These are phyloP conservation scores for Elsinoe australis DNA, from an alignment of 2,329 filamentous ascomycete species.

Conservation along the genomic window DNA sequence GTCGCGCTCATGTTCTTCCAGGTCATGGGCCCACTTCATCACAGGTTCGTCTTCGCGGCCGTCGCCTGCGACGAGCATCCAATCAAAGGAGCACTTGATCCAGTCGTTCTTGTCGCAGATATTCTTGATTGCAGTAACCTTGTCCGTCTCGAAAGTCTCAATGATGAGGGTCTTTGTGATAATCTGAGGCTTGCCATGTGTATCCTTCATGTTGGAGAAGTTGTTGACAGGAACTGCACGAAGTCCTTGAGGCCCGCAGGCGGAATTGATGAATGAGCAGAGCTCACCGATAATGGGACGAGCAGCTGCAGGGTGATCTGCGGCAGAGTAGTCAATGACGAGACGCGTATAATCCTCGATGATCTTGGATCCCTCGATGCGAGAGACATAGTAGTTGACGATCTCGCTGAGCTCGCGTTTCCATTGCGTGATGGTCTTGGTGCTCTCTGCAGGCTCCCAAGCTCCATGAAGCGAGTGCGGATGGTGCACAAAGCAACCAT, in stretches of 20 bases:
- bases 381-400: conserved; percentile 80
- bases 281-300: conserved; percentile 78
- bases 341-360: conserved; percentile 89
- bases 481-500: conserved; percentile 81
- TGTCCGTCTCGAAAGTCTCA: conserved; percentile 79
- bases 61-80: conserved; percentile 82
- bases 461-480: conserved; percentile 47
- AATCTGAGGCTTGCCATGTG: conserved; percentile 28
- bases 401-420: conserved; percentile 77
- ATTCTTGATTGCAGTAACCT: conserved; percentile 69
- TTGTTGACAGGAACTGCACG: conserved; percentile 63
- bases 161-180: conserved; percentile 66
- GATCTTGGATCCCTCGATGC: conserved; percentile 78
- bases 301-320: conserved; percentile 68
- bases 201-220: background rate
- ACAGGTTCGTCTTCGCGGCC: conserved; percentile 89
- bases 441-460: conserved; percentile 74
- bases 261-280: conserved; percentile 90
- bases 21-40: conserved; percentile 84
- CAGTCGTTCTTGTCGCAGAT: conserved; percentile 31
- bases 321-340: conserved; percentile 81
- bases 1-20: conserved; percentile 46
- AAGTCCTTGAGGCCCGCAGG: conserved; percentile 73
- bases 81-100: conserved; percentile 53
- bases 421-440: conserved; percentile 64